Base-by-base conservation (phyloP, 306 rosid species). In the Argentina anserina region DNA sequence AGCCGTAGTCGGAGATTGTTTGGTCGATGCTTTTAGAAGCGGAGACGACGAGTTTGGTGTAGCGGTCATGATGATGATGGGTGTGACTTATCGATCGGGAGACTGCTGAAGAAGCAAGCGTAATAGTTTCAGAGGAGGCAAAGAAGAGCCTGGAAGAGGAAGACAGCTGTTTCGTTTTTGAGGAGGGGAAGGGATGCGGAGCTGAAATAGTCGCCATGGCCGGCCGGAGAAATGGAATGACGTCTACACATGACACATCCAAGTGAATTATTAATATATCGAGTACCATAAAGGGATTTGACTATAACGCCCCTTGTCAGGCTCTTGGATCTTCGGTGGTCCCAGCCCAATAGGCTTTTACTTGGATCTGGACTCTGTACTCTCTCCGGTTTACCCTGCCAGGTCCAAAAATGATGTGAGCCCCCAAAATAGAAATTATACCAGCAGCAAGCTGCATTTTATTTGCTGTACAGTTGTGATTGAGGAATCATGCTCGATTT, bases 21-120 rank as follows among this genome's bases (percentile, higher is more conserved):
- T 39, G 53, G 23, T 71, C 66, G 73, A 81, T 47, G 67, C 63
- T 71, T 53, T 78, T 73, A 65, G 86, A 66, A 50, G 86, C 83
- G 41, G 84, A 64, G 72, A 80, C 12, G 28, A 61, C 45, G 83
- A 86, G 81, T 49, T 72, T 84, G 79, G 52, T 71, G 61, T 2
- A 11, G 46, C 55, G 56, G 43, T 64, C 1, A 9, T 13, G 6
- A 2, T 43, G 73, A 43, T 41, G 28, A 13, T 47, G 13, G 69
- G 49, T 3, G 34, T 23, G 76, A 43, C 28, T 39, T 40, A 71
- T 17, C 18, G 86, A 28, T 77, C 69, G 78, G 2, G 74, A n/a
- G 15, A 7, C 3, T 18, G 36, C 36, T 33, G 36, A 3, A 33
- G 36, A 64, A 4, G 66, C 36, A 34, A 67, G 36, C 23, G 34